Evolutionary conservation across 805 yeast genomes (phyloP).

Genomic region (Metschnikowia hibisci): DNA sequence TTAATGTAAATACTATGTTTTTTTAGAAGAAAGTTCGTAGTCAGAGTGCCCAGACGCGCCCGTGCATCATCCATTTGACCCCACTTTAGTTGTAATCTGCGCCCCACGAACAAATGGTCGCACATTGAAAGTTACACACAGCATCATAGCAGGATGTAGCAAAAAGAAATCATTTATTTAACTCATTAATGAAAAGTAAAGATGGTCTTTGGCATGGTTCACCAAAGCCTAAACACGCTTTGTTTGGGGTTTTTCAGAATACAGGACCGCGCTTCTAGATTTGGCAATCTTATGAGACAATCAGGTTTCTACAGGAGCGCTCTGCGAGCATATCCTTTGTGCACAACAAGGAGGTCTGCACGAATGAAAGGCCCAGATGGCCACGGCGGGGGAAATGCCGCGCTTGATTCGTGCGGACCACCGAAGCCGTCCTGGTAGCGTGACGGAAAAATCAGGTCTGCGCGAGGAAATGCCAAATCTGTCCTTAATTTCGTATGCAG

Average conservation of each 20-base stretch:
- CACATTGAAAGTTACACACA: no score
- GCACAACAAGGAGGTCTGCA: conserved; percentile 4
- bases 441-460: not conserved
- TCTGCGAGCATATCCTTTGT: not conserved
- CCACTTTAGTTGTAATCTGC: not conserved
- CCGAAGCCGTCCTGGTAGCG: not conserved
- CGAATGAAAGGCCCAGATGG: not conserved
- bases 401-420: not conserved
- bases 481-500: no score
- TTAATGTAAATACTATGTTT: not conserved
- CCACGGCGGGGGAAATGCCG: conserved; percentile 1
- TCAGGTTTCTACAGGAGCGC: conserved; percentile 1
- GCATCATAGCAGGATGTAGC: no score
- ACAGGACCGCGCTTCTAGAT: conserved; percentile 6
- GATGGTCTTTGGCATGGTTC: no score
- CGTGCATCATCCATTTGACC: conserved; percentile 1
- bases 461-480: not conserved
- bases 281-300: conserved; percentile 6
- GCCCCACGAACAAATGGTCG: not conserved
- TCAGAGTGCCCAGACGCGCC: not conserved
- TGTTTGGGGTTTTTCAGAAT: not conserved
- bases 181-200: no score
- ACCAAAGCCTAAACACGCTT: not conserved
- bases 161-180: no score
- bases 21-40: not conserved